phyloP scores from a whole-genome alignment of 495 filamentous ascomycete species.

The Evernia prunastri region DNA sequence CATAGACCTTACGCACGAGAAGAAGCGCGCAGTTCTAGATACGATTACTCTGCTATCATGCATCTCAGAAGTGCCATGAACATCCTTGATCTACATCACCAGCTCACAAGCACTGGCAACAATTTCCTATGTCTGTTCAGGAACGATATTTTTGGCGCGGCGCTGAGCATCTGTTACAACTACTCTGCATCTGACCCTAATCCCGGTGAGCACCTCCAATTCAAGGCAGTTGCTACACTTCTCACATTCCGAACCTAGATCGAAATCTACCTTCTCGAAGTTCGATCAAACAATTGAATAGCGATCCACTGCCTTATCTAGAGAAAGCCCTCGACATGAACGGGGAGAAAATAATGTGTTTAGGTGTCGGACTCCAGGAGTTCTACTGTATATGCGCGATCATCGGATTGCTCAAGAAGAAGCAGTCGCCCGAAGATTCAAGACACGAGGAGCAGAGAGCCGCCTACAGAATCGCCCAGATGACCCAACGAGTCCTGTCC shows the following conservation, averaged over 20 bases:
- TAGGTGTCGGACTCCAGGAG: conserved; percentile 31
- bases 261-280: conserved; percentile 2
- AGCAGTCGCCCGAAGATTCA: neutral
- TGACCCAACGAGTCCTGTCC: conserved; percentile 9
- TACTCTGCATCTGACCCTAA: conserved; percentile 1
- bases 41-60: conserved; percentile 13
- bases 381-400: conserved; percentile 34
- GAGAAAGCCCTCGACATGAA: conserved; percentile 28
- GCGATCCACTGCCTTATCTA: conserved; percentile 22
- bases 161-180: conserved; percentile 19
- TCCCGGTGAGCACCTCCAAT: neutral
- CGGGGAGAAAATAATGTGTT: conserved; percentile 28
- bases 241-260: neutral
- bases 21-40: conserved; percentile 13
- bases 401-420: conserved; percentile 17
- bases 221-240: neutral
- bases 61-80: conserved; percentile 16
- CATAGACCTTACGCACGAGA: conserved; percentile 26
- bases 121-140: conserved; percentile 12
- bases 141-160: conserved; percentile 14
- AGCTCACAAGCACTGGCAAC: conserved; percentile 14
- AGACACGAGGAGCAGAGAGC: conserved; percentile 9
- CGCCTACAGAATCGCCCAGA: conserved; percentile 3
- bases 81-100: conserved; percentile 20
- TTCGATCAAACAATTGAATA: conserved; percentile 8